A percentile compares a stretch with the other conserved stretches of the same genome.
Evolutionary conservation across 2,329 filamentous ascomycete genomes (phyloP).

Genomic region (Botrytis porri): DNA sequence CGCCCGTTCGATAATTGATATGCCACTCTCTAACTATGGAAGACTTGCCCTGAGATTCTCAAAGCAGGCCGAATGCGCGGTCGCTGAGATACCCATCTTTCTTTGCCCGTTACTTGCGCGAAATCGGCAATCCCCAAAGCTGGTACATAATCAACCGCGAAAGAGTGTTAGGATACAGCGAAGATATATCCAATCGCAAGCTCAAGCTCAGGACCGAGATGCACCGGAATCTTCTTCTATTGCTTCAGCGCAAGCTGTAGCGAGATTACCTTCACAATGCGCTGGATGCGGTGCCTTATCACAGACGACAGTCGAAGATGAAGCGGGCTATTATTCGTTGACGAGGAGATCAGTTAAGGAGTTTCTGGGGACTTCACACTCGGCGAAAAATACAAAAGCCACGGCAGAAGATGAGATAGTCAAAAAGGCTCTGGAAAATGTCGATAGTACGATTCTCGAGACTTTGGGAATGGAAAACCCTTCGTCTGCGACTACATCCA

Average conservation of each 20-base stretch:
- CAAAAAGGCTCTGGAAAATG: conserved; percentile 35
- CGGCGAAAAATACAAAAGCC: not conserved
- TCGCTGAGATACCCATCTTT: conserved; percentile 46
- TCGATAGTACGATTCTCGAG: conserved; percentile 18
- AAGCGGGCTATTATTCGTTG: conserved; percentile 56
- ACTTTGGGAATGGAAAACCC: conserved; percentile 22
- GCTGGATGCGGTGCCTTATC: conserved; percentile 63
- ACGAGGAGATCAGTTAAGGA: conserved; percentile 50
- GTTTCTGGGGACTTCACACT: conserved; percentile 42
- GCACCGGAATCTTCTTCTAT: not conserved
- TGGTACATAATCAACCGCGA: not conserved
- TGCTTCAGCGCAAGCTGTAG: not conserved
- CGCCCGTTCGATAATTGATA: not conserved
- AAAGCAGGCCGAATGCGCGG: conserved; percentile 23
- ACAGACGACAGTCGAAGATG: conserved; percentile 51
- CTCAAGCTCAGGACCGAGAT: not conserved
- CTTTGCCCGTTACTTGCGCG: conserved; percentile 45
- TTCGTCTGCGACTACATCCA: conserved; percentile 8
- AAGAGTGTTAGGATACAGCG: conserved; percentile 6
- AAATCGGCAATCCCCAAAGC: conserved; percentile 1
- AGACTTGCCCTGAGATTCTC: conserved; percentile 21
- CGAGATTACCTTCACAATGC: conserved; percentile 54
- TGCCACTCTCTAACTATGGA: conserved; percentile 17
- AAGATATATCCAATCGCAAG: conserved; percentile 18
- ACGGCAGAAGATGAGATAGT: conserved; percentile 48